Conservation (phyloP, 2,329 filamentous ascomycete genomes). For the Colletotrichum sp. region DNA sequence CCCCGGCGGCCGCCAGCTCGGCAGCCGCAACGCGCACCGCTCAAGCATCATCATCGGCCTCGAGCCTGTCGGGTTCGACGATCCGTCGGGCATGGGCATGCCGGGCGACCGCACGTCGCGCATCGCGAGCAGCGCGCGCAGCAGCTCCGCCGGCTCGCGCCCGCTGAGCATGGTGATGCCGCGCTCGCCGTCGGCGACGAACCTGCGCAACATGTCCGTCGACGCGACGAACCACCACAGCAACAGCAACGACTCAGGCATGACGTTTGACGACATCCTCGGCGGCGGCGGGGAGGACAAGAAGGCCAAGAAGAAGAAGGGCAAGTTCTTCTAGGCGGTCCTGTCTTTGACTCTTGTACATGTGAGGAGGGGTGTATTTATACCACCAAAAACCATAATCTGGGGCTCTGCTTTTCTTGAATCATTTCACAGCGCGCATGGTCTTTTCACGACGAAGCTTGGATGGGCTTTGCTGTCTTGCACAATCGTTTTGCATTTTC, state of each 20-base stretch:
- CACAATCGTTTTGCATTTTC: background rate
- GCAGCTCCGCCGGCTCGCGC: constrained; percentile 23
- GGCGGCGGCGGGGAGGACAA: constrained; percentile 35
- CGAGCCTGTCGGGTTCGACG: constrained; percentile 37
- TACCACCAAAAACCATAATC: constrained; percentile 1
- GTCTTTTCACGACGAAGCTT: background rate
- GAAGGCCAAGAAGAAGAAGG: constrained; percentile 43
- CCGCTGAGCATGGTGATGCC: constrained; percentile 18
- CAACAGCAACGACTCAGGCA: constrained; percentile 29
- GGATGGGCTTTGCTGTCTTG: background rate
- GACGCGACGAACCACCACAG: constrained; percentile 23
- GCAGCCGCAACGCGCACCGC: constrained; percentile 37
- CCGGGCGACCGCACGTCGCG: constrained; percentile 22
- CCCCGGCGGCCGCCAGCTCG: constrained; percentile 30
- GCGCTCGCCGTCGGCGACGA: constrained; percentile 38
- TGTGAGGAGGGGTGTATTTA: constrained; percentile 8
- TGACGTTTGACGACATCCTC: constrained; percentile 56
- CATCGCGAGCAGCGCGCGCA: constrained; percentile 31
- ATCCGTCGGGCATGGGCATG: background rate
- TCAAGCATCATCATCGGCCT: constrained; percentile 49
- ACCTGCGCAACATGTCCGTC: constrained; percentile 30
- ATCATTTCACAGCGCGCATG: background rate
- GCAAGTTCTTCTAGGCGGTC: constrained; percentile 40
- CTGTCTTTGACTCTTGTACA: background rate
- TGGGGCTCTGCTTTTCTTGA: background rate